phyloP scores from a whole-genome alignment of 78 protist species.

The Protostelium mycophagum region DNA sequence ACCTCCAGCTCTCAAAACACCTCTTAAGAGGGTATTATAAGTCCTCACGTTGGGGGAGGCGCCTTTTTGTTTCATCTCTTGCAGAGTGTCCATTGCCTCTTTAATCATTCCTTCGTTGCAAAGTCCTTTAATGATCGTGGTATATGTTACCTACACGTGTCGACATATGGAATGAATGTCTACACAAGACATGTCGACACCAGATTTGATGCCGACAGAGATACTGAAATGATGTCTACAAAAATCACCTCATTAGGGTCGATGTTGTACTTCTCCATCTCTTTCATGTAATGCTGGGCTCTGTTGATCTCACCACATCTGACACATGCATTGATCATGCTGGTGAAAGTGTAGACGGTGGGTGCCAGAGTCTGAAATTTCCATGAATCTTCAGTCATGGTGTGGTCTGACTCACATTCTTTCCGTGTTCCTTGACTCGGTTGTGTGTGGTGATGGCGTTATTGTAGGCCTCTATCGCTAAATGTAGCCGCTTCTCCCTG shows the following conservation, averaged over 20 bases:
- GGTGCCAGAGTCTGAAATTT: background rate
- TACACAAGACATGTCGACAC: no score
- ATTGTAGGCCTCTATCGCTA: background rate
- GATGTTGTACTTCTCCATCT: background rate
- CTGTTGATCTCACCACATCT: background rate
- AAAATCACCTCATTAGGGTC: background rate
- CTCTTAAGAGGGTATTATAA: conserved; percentile 53
- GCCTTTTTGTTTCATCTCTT: conserved; percentile 16
- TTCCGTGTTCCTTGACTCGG: background rate
- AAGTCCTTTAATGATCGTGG: conserved; percentile 53
- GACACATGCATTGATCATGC: background rate
- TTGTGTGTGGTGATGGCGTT: background rate
- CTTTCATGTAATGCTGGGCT: background rate
- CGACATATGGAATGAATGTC: no score
- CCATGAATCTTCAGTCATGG: background rate
- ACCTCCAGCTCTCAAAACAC: conserved; percentile 52
- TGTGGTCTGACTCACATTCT: background rate
- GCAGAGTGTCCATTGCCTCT: conserved; percentile 15
- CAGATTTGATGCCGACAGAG: background rate
- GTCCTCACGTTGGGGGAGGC: conserved; percentile 51
- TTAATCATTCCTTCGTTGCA: conserved; percentile 17
- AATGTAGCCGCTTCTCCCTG: background rate
- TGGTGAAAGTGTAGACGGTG: background rate
- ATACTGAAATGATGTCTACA: no score
- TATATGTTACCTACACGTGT: conserved; percentile 54